Conservation (phyloP, 108 stramenopile genomes). For the Licmophora abbreviata region DNA sequence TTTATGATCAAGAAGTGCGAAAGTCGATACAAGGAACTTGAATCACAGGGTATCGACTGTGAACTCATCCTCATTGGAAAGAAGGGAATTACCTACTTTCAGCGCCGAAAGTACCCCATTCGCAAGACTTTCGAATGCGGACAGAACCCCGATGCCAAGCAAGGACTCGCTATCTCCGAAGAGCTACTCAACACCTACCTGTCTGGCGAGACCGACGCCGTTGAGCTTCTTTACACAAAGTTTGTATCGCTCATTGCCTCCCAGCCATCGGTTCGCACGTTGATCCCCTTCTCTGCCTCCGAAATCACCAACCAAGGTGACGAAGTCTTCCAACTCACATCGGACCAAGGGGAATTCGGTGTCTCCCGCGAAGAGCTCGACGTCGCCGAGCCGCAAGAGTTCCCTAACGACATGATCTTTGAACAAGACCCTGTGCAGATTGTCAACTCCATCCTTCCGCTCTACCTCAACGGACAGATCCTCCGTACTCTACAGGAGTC, state of each 20-base stretch:
- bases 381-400: slow-evolving; percentile 79
- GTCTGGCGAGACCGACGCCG: slow-evolving; percentile 86
- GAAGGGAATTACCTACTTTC: slow-evolving; percentile 87
- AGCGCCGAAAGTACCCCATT: slow-evolving; percentile 69
- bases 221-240: slow-evolving; percentile 95
- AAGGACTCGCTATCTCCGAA: slow-evolving; percentile 87
- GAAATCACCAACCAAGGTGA: slow-evolving; percentile 88
- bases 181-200: slow-evolving; percentile 89
- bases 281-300: slow-evolving; percentile 92
- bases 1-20: slow-evolving; percentile 96
- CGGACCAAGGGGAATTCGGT: slow-evolving; percentile 69
- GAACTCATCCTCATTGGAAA: slow-evolving; percentile 88
- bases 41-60: slow-evolving; percentile 69
- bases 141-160: slow-evolving; percentile 85
- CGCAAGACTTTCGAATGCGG: slow-evolving; percentile 76
- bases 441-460: slow-evolving; percentile 92
- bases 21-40: slow-evolving; percentile 77
- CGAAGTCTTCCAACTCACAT: slow-evolving; percentile 94
- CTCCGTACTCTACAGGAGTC: slow-evolving; percentile 92
- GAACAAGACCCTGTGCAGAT: slow-evolving; percentile 96
- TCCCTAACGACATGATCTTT: slow-evolving; percentile 96
- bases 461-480: slow-evolving; percentile 95
- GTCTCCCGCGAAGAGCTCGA: slow-evolving; percentile 74
- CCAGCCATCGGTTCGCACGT: slow-evolving; percentile 78
- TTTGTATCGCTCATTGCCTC: slow-evolving; percentile 93